Percentiles rank a stretch among this genome's conserved stretches.
phyloP scores from a whole-genome alignment of 148 eudicot species.

The Linanthus parryae region DNA sequence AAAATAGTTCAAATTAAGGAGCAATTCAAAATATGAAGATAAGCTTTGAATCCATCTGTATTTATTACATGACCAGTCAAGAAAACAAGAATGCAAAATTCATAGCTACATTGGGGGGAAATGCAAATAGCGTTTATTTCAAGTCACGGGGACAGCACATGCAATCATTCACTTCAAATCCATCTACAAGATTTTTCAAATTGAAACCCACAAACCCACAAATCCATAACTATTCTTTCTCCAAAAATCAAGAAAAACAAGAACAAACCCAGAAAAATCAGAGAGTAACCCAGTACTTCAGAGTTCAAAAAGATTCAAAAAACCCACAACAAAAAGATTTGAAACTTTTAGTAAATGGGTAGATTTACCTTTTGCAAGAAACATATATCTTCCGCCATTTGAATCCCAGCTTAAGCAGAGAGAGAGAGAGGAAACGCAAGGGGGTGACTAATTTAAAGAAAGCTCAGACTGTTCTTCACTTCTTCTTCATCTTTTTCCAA shows the following conservation, averaged over 20 bases:
- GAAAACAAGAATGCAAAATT: neutral
- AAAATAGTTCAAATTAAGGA: neutral
- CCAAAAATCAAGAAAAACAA: neutral
- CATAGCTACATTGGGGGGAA: neutral
- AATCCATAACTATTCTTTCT: neutral
- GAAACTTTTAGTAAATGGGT: too few species aligned
- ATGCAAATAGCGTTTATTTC: neutral
- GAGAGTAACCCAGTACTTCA: slow-evolving; percentile 13
- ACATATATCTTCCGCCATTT: too few species aligned
- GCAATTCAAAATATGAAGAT: neutral
- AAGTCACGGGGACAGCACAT: slow-evolving; percentile 1
- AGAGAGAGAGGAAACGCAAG: neutral
- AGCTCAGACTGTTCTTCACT: too few species aligned
- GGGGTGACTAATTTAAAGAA: too few species aligned
- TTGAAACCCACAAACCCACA: neutral
- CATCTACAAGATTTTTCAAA: neutral
- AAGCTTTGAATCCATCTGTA: neutral
- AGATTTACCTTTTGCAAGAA: too few species aligned
- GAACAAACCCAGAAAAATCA: slow-evolving; percentile 6
- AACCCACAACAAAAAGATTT: too few species aligned
- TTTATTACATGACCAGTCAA: neutral
- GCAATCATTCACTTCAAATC: slow-evolving; percentile 4
- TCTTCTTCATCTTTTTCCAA: too few species aligned
- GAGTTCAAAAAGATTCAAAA: slow-evolving; percentile 1
- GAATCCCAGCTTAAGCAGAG: slow-evolving; percentile 2